Evolutionary conservation across 2,329 filamentous ascomycete species (phyloP).

Genomic region (Aspergillus pseudotamarii): DNA sequence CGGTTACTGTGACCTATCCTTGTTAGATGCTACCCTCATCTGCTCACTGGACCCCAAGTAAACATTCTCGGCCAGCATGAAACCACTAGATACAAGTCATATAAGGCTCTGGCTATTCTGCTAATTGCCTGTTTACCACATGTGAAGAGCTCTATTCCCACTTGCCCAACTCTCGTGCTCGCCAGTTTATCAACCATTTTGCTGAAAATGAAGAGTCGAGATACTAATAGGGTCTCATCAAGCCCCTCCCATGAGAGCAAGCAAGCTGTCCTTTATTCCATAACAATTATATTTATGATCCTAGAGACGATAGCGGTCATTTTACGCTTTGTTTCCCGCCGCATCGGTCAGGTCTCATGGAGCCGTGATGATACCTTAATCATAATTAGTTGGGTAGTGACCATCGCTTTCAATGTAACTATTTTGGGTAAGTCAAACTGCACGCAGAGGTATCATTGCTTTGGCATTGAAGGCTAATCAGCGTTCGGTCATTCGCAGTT

Average conservation of each 20-base stretch:
- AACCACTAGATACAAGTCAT: background rate
- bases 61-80: background rate
- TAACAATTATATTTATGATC: conserved; percentile 1
- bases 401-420: background rate
- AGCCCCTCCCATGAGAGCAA: background rate
- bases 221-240: background rate
- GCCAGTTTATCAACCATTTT: background rate
- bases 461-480: too few species aligned
- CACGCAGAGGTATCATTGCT: too few species aligned
- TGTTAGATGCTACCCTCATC: too few species aligned
- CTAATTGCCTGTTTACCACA: background rate
- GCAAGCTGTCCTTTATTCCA: background rate
- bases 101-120: background rate
- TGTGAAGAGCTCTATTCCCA: background rate
- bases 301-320: conserved; percentile 6
- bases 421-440: too few species aligned
- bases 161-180: background rate
- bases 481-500: too few species aligned
- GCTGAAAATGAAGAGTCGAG: background rate
- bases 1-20: too few species aligned
- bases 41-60: background rate
- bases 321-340: conserved; percentile 5
- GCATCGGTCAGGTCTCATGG: conserved; percentile 1
- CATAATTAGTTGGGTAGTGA: background rate
- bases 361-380: conserved; percentile 7